phyloP scores from a whole-genome alignment of 148 eudicot genomes.

The Rhododendron ovatum region DNA sequence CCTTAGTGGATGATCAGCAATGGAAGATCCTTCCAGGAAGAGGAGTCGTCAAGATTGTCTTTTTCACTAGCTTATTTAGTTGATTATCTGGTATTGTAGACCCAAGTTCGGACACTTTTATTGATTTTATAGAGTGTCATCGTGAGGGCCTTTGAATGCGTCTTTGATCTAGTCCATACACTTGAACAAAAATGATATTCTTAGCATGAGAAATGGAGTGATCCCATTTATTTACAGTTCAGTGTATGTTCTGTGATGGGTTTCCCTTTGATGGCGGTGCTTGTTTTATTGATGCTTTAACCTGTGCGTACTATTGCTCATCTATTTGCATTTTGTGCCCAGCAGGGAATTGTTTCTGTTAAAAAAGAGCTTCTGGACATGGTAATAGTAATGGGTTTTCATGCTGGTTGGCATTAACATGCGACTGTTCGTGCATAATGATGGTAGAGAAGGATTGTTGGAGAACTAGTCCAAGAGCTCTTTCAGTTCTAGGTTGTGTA shows the following conservation, averaged over 20 bases:
- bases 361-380: conserved; percentile 8
- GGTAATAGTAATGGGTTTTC: background rate
- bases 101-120: background rate
- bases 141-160: background rate
- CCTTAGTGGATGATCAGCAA: background rate
- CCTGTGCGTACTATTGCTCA: background rate
- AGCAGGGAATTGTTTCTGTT: conserved; percentile 6
- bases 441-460: conserved; percentile 18
- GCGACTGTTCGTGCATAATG: conserved; percentile 16
- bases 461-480: conserved; percentile 13
- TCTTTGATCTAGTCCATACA: background rate
- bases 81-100: background rate
- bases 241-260: conserved; percentile 1
- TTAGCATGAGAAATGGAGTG: background rate
- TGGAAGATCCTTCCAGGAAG: background rate
- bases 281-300: background rate
- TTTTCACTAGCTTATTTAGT: background rate
- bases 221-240: background rate
- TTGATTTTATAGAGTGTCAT: background rate
- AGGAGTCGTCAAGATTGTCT: background rate
- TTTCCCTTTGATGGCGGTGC: background rate
- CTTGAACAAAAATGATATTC: background rate
- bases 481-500: conserved; percentile 11
- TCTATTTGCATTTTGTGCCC: conserved; percentile 4
- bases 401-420: conserved; percentile 4